phyloP scores from a whole-genome alignment of 352 stramenopile species.

The Pythium inflatum region DNA sequence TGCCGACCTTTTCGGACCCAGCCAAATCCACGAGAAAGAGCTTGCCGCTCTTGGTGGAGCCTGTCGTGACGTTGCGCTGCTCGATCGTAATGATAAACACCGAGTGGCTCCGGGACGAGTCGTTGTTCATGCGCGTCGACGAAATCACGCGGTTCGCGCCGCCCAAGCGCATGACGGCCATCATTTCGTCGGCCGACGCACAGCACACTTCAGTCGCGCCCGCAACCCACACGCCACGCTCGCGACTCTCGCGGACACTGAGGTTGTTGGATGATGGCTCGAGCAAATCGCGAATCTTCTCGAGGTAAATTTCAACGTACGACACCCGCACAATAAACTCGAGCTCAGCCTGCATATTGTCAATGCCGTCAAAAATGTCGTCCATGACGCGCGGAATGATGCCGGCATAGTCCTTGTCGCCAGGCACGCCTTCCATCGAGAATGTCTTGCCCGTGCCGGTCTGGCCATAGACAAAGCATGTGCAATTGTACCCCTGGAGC shows the following conservation, averaged over 20 bases:
- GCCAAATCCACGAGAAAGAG: slow-evolving; percentile 90
- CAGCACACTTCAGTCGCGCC: slow-evolving; percentile 69
- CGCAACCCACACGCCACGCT: slow-evolving; percentile 68
- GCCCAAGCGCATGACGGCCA: slow-evolving; percentile 87
- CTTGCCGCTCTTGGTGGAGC: slow-evolving; percentile 86
- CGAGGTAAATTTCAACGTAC: slow-evolving; percentile 99
- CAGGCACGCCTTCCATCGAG: slow-evolving; percentile 86
- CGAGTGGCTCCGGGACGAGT: slow-evolving; percentile 92
- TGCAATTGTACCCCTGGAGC: slow-evolving; percentile 88
- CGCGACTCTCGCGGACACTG: slow-evolving; percentile 59
- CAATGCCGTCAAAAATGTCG: slow-evolving; percentile 71
- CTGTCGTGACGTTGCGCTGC: slow-evolving; percentile 67
- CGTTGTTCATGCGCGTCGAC: slow-evolving; percentile 91
- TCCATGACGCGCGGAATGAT: slow-evolving; percentile 81
- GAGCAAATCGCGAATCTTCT: slow-evolving; percentile 97
- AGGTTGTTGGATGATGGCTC: slow-evolving; percentile 60
- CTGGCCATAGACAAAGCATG: slow-evolving; percentile 93
- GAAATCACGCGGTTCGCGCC: slow-evolving; percentile 92
- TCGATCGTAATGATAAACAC: slow-evolving; percentile 98
- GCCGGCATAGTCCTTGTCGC: slow-evolving; percentile 62
- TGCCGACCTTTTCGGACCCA: slow-evolving; percentile 76
- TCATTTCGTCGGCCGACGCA: slow-evolving; percentile 63
- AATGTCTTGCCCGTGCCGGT: slow-evolving; percentile 93
- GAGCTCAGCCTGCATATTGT: slow-evolving; percentile 69
- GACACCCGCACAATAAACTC: slow-evolving; percentile 96